Percentiles rank a stretch among this genome's conserved stretches.
These are phyloP conservation scores for Linum usitatissimum DNA, from an alignment of 345 rosid species.

Conservation along the genomic window DNA sequence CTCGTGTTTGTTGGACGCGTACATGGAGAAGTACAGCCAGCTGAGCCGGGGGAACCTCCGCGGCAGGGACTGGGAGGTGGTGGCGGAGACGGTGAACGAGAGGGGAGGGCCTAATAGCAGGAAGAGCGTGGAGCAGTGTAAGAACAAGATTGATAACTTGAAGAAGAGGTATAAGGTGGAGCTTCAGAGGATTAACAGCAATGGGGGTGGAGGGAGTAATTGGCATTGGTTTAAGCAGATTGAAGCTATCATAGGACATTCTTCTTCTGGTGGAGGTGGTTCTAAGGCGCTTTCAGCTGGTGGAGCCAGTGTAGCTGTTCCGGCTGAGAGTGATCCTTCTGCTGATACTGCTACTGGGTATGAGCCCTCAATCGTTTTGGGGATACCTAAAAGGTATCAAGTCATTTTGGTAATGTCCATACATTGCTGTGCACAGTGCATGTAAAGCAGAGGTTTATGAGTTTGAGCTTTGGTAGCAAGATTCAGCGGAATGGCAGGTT, in stretches of 20 bases:
- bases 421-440: not conserved
- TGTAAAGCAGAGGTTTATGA: not conserved
- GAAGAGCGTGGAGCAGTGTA: slow-evolving; percentile 60
- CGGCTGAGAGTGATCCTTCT: not conserved
- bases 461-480: not conserved
- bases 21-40: slow-evolving; percentile 65
- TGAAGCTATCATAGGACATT: slow-evolving; percentile 67
- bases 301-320: slow-evolving; percentile 1
- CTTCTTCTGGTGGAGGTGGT: slow-evolving; percentile 2
- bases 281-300: slow-evolving; percentile 4
- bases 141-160: slow-evolving; percentile 84
- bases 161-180: slow-evolving; percentile 88
- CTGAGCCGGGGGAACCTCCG: slow-evolving; percentile 74
- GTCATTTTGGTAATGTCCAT: too few relatives aligned
- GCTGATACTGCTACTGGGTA: too few relatives aligned
- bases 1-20: slow-evolving; percentile 65
- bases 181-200: slow-evolving; percentile 49
- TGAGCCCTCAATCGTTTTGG: not conserved
- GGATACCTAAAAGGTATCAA: slow-evolving; percentile 17
- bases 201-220: slow-evolving; percentile 42
- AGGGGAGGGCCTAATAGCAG: slow-evolving; percentile 49
- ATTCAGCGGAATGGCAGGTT: not conserved
- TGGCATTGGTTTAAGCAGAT: slow-evolving; percentile 94
- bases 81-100: slow-evolving; percentile 67
- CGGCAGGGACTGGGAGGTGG: slow-evolving; percentile 96